Conservation (phyloP, 352 stramenopile species). For the Phytophthora quininea region DNA sequence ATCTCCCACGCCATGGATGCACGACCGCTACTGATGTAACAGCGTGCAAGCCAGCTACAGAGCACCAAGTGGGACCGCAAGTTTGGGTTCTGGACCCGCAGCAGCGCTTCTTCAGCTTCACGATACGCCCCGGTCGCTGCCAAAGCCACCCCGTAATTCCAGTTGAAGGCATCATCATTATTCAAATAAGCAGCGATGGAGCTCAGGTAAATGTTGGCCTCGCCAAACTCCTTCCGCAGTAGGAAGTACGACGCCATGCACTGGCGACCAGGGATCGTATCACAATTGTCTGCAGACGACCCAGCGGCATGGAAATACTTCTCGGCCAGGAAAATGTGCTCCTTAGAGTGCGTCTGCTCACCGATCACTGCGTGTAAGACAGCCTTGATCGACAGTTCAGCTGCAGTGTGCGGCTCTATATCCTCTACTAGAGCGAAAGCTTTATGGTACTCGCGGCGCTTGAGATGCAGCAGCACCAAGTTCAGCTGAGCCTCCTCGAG, state of each 20-base stretch:
- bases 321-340: conserved; percentile 77
- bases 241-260: conserved; percentile 77
- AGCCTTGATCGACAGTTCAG: conserved; percentile 60
- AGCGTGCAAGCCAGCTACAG: conserved; percentile 63
- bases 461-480: conserved; percentile 57
- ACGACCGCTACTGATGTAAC: conserved; percentile 47
- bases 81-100: conserved; percentile 44
- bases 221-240: conserved; percentile 65
- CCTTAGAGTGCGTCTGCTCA: conserved; percentile 60
- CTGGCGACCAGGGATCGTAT: conserved; percentile 76
- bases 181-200: conserved; percentile 66
- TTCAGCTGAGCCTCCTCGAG: conserved; percentile 66
- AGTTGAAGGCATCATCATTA: conserved; percentile 74
- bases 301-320: conserved; percentile 72
- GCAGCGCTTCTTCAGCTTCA: conserved; percentile 63
- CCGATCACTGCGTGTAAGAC: conserved; percentile 69
- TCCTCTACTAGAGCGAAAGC: conserved; percentile 69
- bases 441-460: conserved; percentile 48
- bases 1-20: conserved; percentile 63
- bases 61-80: conserved; percentile 44
- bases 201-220: conserved; percentile 72
- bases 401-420: conserved; percentile 44
- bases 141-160: conserved; percentile 76
- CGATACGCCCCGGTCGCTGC: conserved; percentile 49
- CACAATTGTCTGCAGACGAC: conserved; percentile 44